Evolutionary conservation across 2,329 filamentous ascomycete species (phyloP).

Genomic region (Sclerotiophoma versabilis): DNA sequence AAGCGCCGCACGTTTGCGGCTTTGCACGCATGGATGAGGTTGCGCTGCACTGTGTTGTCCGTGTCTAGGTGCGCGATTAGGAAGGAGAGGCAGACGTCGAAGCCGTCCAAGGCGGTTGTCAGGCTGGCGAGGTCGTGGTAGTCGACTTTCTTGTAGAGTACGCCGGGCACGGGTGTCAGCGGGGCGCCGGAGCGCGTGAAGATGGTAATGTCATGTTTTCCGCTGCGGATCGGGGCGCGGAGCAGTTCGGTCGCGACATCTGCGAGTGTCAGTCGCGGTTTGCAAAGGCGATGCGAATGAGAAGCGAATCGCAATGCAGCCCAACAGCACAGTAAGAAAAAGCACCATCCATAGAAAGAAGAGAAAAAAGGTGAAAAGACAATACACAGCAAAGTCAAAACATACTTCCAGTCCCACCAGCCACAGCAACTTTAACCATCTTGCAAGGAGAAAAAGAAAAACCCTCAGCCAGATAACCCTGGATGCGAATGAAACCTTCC

Average conservation of each 20-base stretch:
- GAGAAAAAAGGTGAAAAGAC: no score
- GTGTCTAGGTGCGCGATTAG: constrained; percentile 43
- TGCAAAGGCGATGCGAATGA: no score
- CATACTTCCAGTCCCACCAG: constrained; percentile 48
- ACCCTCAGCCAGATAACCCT: no score
- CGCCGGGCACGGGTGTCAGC: constrained; percentile 25
- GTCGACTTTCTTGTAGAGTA: constrained; percentile 54
- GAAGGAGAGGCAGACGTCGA: constrained; percentile 58
- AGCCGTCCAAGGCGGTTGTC: constrained; percentile 51
- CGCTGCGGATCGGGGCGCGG: constrained; percentile 56
- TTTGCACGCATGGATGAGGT: constrained; percentile 43
- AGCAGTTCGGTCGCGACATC: constrained; percentile 63
- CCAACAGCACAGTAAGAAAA: no score
- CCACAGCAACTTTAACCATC: constrained; percentile 48
- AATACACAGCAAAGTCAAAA: background rate
- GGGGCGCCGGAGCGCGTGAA: constrained; percentile 56
- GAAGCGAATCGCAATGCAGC: no score
- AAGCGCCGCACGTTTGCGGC: constrained; percentile 40
- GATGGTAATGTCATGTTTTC: constrained; percentile 62
- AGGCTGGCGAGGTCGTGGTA: constrained; percentile 55
- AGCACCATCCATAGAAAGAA: no score
- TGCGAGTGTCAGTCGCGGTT: constrained; percentile 29
- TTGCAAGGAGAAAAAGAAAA: no score
- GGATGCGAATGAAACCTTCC: no score
- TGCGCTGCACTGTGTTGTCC: constrained; percentile 36